Base-by-base conservation (phyloP, 495 filamentous ascomycete genomes). In the Podospora didyma region DNA sequence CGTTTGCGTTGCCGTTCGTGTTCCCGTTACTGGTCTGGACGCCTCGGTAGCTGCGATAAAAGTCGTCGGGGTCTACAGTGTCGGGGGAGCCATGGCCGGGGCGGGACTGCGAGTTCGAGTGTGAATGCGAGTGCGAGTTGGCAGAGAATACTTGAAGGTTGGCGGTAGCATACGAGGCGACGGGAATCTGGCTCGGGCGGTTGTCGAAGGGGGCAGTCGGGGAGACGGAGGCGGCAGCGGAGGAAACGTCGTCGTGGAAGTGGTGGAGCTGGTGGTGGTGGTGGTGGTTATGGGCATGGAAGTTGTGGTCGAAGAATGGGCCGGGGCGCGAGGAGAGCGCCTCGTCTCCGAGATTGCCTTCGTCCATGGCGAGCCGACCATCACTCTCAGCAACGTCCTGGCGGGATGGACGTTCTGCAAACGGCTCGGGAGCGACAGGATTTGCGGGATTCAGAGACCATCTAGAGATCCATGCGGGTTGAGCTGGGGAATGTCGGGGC, bases 41-140 rank as follows among this genome's bases (percentile, higher is more conserved):
- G 47, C 68, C 68, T 52, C 66, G 73, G 59, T 77, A 77, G 62
- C 69, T 74, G 60, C 73, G 71, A 64, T 83, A 82, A 62, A 80
- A 83, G 52, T 80, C 72, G 73, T 75, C 79, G 35, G 78, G 78
- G 54, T 79, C 69, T 63, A 68, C 59, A 56, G 61, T 49, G 57
- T 55, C 61, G 64, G 65, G 61, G 41, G 67, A 49, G 17, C 57
- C 55, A 62, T 69, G 68, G 56, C 56, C 54, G 53, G 69, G 65
- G 63, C 49, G 65, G 37, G 64, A n/a, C n/a, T n/a, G n/a, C n/a
- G n/a, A n/a, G n/a, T n/a, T n/a, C n/a, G n/a, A n/a, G n/a, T n/a
- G n/a, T n/a, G n/a, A n/a, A n/a, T 48, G 62, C 55, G 49, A 61
- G 58, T 1, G 51, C 10, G 60, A 63, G 64, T 59, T 67, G 62